Percentiles rank a stretch among this genome's conserved stretches.
Evolutionary conservation across 2,329 filamentous ascomycete genomes (phyloP).

Genomic region (Fusarium kyushuense): DNA sequence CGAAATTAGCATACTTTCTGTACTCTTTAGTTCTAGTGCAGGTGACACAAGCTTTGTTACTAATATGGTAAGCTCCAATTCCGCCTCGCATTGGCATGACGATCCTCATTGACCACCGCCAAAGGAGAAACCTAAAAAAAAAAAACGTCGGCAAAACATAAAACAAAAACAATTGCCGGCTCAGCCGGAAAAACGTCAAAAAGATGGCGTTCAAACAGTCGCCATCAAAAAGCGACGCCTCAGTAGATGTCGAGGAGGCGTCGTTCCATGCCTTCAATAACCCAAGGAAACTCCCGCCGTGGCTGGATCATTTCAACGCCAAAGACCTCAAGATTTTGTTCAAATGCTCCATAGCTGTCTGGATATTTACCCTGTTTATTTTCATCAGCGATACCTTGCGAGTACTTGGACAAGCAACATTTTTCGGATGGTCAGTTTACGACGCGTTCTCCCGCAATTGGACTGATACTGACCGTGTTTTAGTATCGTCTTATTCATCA

Average conservation of each 20-base stretch:
- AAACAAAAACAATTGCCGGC: background rate
- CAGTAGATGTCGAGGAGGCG: conserved; percentile 10
- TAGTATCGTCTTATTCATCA: conserved; percentile 39
- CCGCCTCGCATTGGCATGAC: conserved; percentile 8
- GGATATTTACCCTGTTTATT: conserved; percentile 41
- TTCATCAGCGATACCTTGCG: conserved; percentile 35
- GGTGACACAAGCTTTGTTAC: background rate
- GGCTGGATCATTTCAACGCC: conserved; percentile 42
- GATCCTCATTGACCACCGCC: conserved; percentile 1
- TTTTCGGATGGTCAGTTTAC: conserved; percentile 18
- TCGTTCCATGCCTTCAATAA: conserved; percentile 16
- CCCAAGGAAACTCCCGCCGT: conserved; percentile 23
- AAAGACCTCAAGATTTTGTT: conserved; percentile 43
- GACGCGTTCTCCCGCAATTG: background rate
- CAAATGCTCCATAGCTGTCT: conserved; percentile 39
- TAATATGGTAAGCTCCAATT: conserved; percentile 13
- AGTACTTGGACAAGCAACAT: conserved; percentile 28
- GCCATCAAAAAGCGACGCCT: background rate
- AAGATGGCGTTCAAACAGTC: conserved; percentile 6
- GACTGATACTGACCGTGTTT: background rate
- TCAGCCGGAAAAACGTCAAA: background rate
- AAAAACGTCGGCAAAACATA: conserved; percentile 11
- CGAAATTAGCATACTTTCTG: background rate
- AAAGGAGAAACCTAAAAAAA: background rate
- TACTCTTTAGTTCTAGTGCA: conserved; percentile 17